A percentile compares a stretch with the other conserved stretches of the same genome.
These are phyloP conservation scores for Astragalus glycyphyllos DNA, from an alignment of 306 rosid genomes.

Conservation along the genomic window DNA sequence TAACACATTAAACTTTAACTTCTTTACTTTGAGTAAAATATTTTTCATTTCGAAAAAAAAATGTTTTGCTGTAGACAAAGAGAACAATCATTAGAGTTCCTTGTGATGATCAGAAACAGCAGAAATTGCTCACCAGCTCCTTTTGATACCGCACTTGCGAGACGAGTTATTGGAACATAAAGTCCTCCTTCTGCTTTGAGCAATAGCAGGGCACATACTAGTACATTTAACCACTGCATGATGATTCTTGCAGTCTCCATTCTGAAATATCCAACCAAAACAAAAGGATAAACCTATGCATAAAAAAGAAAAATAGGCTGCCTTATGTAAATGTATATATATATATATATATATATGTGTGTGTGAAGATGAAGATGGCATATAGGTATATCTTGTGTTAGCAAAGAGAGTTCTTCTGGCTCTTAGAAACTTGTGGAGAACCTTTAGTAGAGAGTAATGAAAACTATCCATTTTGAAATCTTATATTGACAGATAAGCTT, in stretches of 20 bases:
- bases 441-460: not conserved
- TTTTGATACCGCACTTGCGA: constrained; percentile 65
- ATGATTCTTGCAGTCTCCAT: constrained; percentile 57
- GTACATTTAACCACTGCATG: constrained; percentile 51
- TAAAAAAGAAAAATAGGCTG: constrained; percentile 19
- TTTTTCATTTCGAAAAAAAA: not conserved
- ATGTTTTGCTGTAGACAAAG: not conserved
- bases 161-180: constrained; percentile 64
- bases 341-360: not conserved
- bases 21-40: not conserved
- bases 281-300: constrained; percentile 19
- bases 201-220: constrained; percentile 48
- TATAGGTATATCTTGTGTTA: not conserved
- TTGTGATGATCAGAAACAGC: not conserved
- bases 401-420: not conserved
- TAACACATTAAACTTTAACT: constrained; percentile 33
- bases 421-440: not conserved
- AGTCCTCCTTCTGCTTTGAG: constrained; percentile 54
- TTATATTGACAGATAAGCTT: constrained; percentile 15
- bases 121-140: constrained; percentile 84
- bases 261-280: constrained; percentile 45
- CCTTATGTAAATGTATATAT: not conserved
- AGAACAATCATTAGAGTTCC: not conserved
- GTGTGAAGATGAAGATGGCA: not conserved
- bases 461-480: constrained; percentile 1